These are phyloP conservation scores for Penicillium salamii DNA, from an alignment of 495 filamentous ascomycete genomes.

Conservation along the genomic window DNA sequence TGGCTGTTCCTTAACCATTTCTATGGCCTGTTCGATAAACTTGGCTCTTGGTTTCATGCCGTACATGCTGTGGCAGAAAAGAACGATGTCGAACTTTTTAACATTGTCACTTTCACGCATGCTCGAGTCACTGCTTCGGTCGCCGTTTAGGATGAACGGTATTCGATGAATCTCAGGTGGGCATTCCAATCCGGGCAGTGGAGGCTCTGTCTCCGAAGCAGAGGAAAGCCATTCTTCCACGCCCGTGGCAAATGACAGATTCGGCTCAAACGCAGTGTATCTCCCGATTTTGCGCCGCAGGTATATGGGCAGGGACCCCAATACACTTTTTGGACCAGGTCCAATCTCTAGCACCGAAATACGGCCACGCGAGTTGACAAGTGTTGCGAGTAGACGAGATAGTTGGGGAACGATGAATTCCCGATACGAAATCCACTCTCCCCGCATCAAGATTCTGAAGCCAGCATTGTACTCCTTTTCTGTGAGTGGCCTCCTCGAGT, in stretches of 20 bases:
- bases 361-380: constrained; percentile 43
- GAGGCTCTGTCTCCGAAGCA: constrained; percentile 23
- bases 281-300: constrained; percentile 45
- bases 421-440: constrained; percentile 42
- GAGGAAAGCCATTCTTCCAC: constrained; percentile 48
- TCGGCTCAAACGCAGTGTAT: constrained; percentile 59
- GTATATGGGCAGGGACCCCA: constrained; percentile 47
- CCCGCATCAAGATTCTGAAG: constrained; percentile 47
- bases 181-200: constrained; percentile 48
- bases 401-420: constrained; percentile 60
- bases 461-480: constrained; percentile 52
- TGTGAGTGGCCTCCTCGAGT: constrained; percentile 42
- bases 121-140: constrained; percentile 24
- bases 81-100: constrained; percentile 53
- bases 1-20: constrained; percentile 48
- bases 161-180: constrained; percentile 41
- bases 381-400: constrained; percentile 41
- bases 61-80: constrained; percentile 67
- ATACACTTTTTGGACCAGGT: constrained; percentile 55
- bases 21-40: constrained; percentile 48
- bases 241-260: constrained; percentile 43
- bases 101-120: constrained; percentile 7
- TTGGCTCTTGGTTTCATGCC: constrained; percentile 51
- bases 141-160: constrained; percentile 36
- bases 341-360: constrained; percentile 61